Conservation (phyloP, 306 rosid genomes). For the Leucaena leucocephala region DNA sequence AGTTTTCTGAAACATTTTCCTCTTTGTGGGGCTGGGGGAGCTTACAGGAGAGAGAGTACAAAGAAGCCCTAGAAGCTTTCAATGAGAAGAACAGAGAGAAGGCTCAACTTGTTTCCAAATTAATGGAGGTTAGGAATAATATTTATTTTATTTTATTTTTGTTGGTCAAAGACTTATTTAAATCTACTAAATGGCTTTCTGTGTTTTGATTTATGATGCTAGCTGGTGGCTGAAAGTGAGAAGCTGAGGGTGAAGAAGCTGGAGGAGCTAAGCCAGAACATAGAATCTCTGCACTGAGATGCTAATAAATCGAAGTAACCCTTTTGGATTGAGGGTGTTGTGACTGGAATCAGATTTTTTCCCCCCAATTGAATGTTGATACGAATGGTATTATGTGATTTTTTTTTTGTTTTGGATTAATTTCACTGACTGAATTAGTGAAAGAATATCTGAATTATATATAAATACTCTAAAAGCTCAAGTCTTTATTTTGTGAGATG, state of each 20-base stretch:
- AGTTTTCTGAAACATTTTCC: constrained; percentile 5
- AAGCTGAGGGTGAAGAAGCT: constrained; percentile 95
- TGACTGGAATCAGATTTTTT: constrained; percentile 35
- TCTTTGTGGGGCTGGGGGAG: background rate
- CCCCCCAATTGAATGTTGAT: constrained; percentile 20
- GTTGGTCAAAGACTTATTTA: background rate
- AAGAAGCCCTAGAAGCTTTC: constrained; percentile 92
- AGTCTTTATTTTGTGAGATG: constrained; percentile 30
- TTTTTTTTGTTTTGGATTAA: constrained; percentile 32
- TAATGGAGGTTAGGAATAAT: constrained; percentile 67
- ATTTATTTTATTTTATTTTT: background rate
- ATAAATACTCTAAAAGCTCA: constrained; percentile 23
- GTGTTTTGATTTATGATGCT: background rate
- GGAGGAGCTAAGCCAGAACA: constrained; percentile 91
- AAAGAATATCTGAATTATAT: background rate
- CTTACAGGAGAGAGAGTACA: constrained; percentile 87
- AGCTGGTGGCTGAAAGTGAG: constrained; percentile 82
- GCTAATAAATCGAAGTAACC: background rate
- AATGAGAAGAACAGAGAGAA: constrained; percentile 95
- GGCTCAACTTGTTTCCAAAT: constrained; percentile 70
- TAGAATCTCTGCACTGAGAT: constrained; percentile 63
- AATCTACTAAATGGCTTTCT: constrained; percentile 12
- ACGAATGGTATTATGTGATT: constrained; percentile 33
- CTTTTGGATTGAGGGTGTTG: constrained; percentile 35
- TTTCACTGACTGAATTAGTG: constrained; percentile 42